Base-by-base conservation (phyloP, 306 rosid genomes). In the Sophora flavescens region DNA sequence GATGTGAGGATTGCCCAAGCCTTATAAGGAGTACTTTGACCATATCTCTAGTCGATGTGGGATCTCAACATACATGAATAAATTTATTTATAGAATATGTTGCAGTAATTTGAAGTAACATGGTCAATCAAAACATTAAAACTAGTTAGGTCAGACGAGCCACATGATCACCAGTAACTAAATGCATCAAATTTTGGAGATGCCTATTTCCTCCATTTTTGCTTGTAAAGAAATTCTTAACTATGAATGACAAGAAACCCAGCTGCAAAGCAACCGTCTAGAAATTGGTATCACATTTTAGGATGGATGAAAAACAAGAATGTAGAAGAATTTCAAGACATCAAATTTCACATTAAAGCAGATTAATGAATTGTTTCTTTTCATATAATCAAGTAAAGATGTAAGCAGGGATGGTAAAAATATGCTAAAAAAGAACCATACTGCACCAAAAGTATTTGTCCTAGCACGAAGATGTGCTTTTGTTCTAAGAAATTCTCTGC, bases 361-460 rank as follows among this genome's bases (percentile, higher is more conserved):
- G 47, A 63, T 26, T 26, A 58, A 76, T 2, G 15, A 59, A 67
- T 61, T 11, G 38, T 60, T 76, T 14, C 45, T 60, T 77, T 73
- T 51, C 32, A 53, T 15, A 75, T 13, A 70, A 70, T 74, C 65
- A 69, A 36, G 64, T 6, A 51, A 70, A 41, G 16, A 12, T 22
- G 14, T 64, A 65, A 73, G 51, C 72, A 70, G 33, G 78, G 26
- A 80, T 0, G 42, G 17, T 6, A 78, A 35, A 45, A 71, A 64
- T 71, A 70, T 63, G 76, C 71, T 14, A 68, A 63, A 51, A n/a
- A 60, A 58, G 58, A 88, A 80, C 70, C 87, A 78, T 94, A 95
- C 98, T 61, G 97, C 98, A 63, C 98, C 92, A 75, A 95, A 95
- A 81, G 97, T 92, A 86, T 95, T 95, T 77, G 98, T 87, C 89